Evolutionary conservation across 2,329 filamentous ascomycete genomes (phyloP), one percentile per base, ranked within the genome.

Genomic region (Cryoendolithus antarcticus): DNA sequence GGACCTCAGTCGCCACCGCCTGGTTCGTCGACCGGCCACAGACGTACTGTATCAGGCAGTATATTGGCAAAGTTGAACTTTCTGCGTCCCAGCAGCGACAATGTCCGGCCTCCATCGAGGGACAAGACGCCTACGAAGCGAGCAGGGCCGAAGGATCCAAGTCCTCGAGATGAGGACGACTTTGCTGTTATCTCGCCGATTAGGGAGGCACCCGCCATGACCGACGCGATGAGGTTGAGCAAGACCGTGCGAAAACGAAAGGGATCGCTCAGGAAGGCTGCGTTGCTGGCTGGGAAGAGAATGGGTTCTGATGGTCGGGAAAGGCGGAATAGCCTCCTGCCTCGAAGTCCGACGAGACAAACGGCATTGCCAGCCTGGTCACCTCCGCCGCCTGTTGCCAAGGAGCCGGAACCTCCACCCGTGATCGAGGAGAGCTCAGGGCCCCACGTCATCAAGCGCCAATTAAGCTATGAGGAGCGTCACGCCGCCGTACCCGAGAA

Each of bases 221-320:
- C 39, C 8, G 27, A 32, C 8, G 33, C 34, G 10, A 32, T 32
- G 30, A 32, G 10, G 6, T n/a, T 12, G 42, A 71, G 57, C 40
- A 67, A 69, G 57, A 75, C 75, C 8, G 31, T 13, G 34, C 70
- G 86, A 40, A 78, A 79, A 51, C 75, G 88, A 43, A 83, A 82
- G 56, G 86, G 86, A 3, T 94, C 88, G 8, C 67, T 95, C 57
- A 75, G 88, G 43, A 94, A 94, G 62, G 85, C 84, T 8, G 86
- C 86, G 19, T 67, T 94, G 35, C 69, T 94, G 11, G 84, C 85
- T 10, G 81, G 82, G 45, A 80, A 80, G 37, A 46, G 52, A n/a
- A 44, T 57, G 13, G 44, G 75, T 70, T 39, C 77, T 74, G 58
- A 70, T 72, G 44, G 76, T 75, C 49, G 70, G 62, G 53, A 72